Conservation (phyloP, 306 rosid species). For the Prunus campanulata region DNA sequence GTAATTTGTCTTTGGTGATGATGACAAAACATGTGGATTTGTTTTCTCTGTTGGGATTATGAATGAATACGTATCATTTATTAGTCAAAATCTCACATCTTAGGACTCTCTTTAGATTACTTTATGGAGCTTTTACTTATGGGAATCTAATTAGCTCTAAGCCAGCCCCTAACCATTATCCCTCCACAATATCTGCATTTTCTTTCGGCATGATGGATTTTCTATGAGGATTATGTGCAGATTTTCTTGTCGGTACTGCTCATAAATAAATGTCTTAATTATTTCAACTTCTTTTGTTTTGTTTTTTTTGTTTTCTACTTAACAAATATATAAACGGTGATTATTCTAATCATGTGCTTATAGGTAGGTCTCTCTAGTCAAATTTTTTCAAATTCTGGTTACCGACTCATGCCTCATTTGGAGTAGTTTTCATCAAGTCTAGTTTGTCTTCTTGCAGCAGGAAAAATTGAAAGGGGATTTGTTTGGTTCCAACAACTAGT, state of each 20-base stretch:
- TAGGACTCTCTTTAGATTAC: not conserved
- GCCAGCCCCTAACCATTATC: not conserved
- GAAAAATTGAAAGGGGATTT: not conserved
- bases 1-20: conserved; percentile 13
- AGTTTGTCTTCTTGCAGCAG: not conserved
- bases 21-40: conserved; percentile 18
- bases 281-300: not conserved
- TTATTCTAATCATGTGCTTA: not conserved
- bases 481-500: not conserved
- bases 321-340: not conserved
- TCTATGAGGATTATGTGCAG: conserved; percentile 9
- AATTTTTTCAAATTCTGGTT: not conserved
- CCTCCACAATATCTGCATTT: not conserved
- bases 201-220: not conserved
- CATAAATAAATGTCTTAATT: not conserved
- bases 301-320: not conserved
- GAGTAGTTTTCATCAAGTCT: not conserved
- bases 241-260: conserved; percentile 17
- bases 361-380: not conserved
- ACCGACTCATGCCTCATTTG: not conserved
- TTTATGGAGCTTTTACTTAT: not conserved
- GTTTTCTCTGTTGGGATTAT: not conserved
- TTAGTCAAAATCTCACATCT: not conserved
- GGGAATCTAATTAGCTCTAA: conserved; percentile 4
- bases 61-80: not conserved